Percentiles rank a stretch among this genome's conserved stretches.
These are phyloP conservation scores for Vigna reflexopilosa DNA, from an alignment of 306 rosid genomes.

Conservation along the genomic window DNA sequence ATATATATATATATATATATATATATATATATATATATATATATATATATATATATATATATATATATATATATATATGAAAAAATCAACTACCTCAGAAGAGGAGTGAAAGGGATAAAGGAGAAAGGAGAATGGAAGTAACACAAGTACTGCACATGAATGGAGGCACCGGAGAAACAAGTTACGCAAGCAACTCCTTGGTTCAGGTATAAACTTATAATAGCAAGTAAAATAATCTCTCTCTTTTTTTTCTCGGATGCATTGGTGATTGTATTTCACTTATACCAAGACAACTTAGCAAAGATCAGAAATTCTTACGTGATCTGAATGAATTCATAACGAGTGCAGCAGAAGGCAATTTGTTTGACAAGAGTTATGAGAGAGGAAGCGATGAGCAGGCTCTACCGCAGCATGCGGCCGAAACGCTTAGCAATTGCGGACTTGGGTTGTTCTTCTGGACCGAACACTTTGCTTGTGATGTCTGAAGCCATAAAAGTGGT, in stretches of 20 bases:
- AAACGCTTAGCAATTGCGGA: slow-evolving; percentile 53
- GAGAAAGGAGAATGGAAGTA: slow-evolving; percentile 16
- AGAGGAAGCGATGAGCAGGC: slow-evolving; percentile 52
- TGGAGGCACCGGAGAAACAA: slow-evolving; percentile 41
- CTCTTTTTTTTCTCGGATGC: not conserved
- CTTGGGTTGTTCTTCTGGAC: slow-evolving; percentile 69
- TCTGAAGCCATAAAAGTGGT: slow-evolving; percentile 47
- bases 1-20: no score
- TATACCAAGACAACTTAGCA: not conserved
- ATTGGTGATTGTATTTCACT: not conserved
- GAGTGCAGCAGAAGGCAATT: slow-evolving; percentile 55
- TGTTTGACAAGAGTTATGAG: slow-evolving; percentile 48
- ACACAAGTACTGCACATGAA: slow-evolving; percentile 47
- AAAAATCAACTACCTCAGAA: not conserved
- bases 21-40: no score
- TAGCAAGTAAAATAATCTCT: not conserved
- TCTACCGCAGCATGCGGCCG: slow-evolving; percentile 32
- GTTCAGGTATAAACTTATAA: slow-evolving; percentile 27
- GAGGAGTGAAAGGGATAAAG: no score
- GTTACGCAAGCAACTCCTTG: slow-evolving; percentile 38
- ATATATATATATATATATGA: no score
- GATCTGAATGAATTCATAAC: no score
- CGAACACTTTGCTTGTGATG: slow-evolving; percentile 55
- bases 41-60: no score
- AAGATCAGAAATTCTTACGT: no score